These are phyloP conservation scores for Immersiporthe knoxdaviesiana DNA, from an alignment of 2,329 filamentous ascomycete genomes.

Conservation along the genomic window DNA sequence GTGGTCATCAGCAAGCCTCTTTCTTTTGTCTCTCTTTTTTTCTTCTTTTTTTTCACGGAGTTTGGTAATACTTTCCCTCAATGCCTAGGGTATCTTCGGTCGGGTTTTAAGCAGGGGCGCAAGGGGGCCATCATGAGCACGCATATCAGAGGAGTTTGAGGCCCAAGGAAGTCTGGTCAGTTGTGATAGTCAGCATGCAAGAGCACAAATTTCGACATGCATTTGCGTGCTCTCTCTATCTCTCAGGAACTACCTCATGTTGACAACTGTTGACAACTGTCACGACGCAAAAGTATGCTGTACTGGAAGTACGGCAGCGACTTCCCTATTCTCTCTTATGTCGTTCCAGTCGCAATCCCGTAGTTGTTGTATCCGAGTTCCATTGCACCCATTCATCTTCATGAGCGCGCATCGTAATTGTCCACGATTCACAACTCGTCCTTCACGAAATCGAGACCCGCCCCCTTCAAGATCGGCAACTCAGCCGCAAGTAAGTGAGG, in stretches of 20 bases:
- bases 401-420: background rate
- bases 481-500: background rate
- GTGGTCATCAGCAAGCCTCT: background rate
- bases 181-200: background rate
- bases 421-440: background rate
- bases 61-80: background rate
- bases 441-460: background rate
- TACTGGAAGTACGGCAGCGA: background rate
- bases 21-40: too few species aligned
- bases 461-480: background rate
- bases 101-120: background rate
- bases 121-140: background rate
- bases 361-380: background rate
- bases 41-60: background rate
- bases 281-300: background rate
- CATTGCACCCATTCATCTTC: background rate
- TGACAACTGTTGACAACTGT: conserved; percentile 1
- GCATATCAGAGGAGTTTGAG: background rate
- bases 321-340: background rate
- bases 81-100: background rate
- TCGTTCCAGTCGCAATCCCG: background rate
- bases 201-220: background rate
- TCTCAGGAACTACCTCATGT: background rate
- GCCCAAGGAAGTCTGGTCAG: background rate
- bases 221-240: background rate